These are phyloP conservation scores for Plantago ovata DNA, from an alignment of 257 asterid genomes.

Conservation along the genomic window DNA sequence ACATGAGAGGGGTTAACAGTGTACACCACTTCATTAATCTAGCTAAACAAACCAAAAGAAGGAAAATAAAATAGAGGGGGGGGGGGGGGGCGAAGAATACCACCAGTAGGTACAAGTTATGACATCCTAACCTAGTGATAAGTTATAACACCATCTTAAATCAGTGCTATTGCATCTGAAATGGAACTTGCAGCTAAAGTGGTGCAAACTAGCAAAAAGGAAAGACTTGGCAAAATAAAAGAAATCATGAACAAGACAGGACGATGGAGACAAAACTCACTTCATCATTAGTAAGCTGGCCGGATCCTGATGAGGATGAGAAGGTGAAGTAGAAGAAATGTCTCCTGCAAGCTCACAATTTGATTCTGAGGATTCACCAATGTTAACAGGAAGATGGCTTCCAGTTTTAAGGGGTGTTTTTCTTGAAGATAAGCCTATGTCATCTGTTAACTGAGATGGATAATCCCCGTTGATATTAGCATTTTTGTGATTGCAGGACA, in stretches of 20 bases:
- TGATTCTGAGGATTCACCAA: conserved; percentile 26
- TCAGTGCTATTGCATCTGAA: background rate
- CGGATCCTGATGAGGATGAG: conserved; percentile 27
- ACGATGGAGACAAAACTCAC: conserved; percentile 34
- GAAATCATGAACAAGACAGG: conserved; percentile 16
- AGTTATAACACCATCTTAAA: conserved; percentile 13
- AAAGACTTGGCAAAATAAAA: conserved; percentile 15
- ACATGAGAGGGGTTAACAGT: conserved; percentile 17
- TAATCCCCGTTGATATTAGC: conserved; percentile 24
- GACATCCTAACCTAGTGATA: conserved; percentile 8
- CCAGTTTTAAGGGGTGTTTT: conserved; percentile 46
- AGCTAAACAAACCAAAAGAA: conserved; percentile 4
- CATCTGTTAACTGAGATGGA: conserved; percentile 24
- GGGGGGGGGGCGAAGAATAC: background rate
- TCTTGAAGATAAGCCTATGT: conserved; percentile 36
- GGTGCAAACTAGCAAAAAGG: background rate
- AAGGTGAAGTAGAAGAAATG: conserved; percentile 30
- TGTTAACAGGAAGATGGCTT: conserved; percentile 29
- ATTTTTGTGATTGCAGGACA: conserved; percentile 23
- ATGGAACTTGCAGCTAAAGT: conserved; percentile 5
- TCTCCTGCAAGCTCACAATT: conserved; percentile 30
- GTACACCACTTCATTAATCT: conserved; percentile 9
- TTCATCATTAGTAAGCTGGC: conserved; percentile 24
- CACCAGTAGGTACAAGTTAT: background rate
- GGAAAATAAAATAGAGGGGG: background rate